phyloP scores from a whole-genome alignment of 176 grass and related monocot genomes.

The maize (Zea mays) region DNA sequence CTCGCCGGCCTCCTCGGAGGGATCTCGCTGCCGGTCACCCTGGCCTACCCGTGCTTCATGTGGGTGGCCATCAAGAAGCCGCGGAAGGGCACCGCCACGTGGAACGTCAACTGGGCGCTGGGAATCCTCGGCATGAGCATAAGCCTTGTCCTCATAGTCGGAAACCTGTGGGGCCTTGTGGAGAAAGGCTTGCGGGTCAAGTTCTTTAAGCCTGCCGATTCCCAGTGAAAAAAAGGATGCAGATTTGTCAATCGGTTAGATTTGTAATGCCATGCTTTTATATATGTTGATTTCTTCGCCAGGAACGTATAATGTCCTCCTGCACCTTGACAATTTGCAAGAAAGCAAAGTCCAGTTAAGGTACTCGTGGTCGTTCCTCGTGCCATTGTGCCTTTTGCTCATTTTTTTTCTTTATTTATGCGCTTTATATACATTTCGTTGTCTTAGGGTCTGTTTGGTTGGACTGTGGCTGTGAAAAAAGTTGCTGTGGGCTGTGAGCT shows the following conservation, averaged over 20 bases:
- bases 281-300: background rate
- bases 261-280: background rate
- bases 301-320: background rate
- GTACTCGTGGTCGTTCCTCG: too few relatives aligned
- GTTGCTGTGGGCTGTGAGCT: too few relatives aligned
- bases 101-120: conserved; percentile 76
- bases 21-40: conserved; percentile 76
- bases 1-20: conserved; percentile 70
- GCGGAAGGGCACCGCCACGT: conserved; percentile 42
- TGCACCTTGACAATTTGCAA: background rate
- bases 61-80: conserved; percentile 87
- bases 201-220: conserved; percentile 58
- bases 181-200: conserved; percentile 51
- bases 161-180: conserved; percentile 67
- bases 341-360: background rate
- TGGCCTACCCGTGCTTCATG: conserved; percentile 96
- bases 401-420: too few relatives aligned
- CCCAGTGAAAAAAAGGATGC: conserved; percentile 30
- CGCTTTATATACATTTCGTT: too few relatives aligned
- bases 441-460: too few relatives aligned
- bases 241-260: background rate
- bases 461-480: too few relatives aligned
- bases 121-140: conserved; percentile 64
- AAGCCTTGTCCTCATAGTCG: conserved; percentile 64
- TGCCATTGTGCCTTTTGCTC: too few relatives aligned